Conservation (phyloP, 78 protist genomes). For the Dictyostelium intermedium region DNA sequence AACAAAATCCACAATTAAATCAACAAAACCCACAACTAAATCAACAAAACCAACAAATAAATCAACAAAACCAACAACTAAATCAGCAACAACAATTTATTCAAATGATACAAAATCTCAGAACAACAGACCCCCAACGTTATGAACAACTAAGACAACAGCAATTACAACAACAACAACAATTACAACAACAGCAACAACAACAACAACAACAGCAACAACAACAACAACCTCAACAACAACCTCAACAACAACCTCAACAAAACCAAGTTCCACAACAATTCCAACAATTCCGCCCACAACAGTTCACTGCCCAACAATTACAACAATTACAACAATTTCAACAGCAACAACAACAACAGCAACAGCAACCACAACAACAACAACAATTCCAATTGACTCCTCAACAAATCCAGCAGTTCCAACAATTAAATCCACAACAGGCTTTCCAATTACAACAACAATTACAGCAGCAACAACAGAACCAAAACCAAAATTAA, state of each 20-base stretch:
- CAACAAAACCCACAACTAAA: neutral
- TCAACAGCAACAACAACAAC: neutral
- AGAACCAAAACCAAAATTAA: neutral
- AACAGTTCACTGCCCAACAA: neutral
- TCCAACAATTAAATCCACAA: neutral
- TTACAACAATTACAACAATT: neutral
- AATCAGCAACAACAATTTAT: neutral
- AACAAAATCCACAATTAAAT: neutral
- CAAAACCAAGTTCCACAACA: neutral
- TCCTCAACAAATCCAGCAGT: neutral
- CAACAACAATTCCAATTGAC: neutral
- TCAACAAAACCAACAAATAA: neutral
- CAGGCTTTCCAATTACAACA: neutral
- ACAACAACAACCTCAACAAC: neutral
- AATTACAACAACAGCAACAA: neutral
- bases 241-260: neutral
- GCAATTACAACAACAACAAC: neutral
- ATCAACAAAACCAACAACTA: neutral
- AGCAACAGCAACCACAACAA: neutral
- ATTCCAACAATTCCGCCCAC: neutral
- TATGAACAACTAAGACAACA: neutral
- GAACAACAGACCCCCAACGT: neutral
- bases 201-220: neutral
- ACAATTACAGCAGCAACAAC: neutral
- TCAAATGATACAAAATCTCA: neutral